These are phyloP conservation scores for Chlorella variabilis DNA, from an alignment of 163 green algal species.

Conservation along the genomic window DNA sequence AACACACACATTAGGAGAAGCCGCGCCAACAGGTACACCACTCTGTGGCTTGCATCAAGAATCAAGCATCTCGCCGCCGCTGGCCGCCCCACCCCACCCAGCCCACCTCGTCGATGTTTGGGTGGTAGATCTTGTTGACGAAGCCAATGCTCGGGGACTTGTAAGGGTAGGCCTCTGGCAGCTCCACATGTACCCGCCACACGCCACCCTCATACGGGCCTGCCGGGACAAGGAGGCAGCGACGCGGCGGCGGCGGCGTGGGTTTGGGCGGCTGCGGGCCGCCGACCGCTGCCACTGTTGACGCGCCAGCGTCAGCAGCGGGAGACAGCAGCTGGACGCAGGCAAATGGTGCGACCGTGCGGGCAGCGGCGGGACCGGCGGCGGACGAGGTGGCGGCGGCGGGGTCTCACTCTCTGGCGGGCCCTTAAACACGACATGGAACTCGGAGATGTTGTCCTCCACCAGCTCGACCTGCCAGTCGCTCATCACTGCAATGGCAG, in stretches of 20 bases:
- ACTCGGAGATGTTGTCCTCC: constrained; percentile 94
- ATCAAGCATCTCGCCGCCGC: too few relatives aligned
- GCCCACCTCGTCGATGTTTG: constrained; percentile 96
- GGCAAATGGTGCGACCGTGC: not conserved
- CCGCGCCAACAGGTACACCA: not conserved
- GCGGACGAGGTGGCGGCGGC: not conserved
- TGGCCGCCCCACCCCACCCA: not conserved
- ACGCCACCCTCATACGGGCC: constrained; percentile 95
- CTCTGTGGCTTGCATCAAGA: too few relatives aligned
- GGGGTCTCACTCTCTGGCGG: constrained; percentile 90
- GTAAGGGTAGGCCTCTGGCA: constrained; percentile 98
- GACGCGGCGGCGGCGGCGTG: too few relatives aligned
- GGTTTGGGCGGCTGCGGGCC: too few relatives aligned
- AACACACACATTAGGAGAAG: too few relatives aligned
- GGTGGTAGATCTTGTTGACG: constrained; percentile 98
- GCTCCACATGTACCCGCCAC: constrained; percentile 97
- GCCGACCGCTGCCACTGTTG: too few relatives aligned
- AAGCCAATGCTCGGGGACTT: constrained; percentile 99
- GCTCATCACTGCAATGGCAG: constrained; percentile 89
- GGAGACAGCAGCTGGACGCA: not conserved
- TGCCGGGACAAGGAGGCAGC: constrained; percentile 54
- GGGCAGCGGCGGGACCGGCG: not conserved
- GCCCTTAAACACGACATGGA: constrained; percentile 93
- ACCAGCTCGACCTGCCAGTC: constrained; percentile 98
- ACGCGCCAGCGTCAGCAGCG: not conserved